Conservation (phyloP, 2,329 filamentous ascomycete genomes). For the Orbilia blumenaviensis region DNA sequence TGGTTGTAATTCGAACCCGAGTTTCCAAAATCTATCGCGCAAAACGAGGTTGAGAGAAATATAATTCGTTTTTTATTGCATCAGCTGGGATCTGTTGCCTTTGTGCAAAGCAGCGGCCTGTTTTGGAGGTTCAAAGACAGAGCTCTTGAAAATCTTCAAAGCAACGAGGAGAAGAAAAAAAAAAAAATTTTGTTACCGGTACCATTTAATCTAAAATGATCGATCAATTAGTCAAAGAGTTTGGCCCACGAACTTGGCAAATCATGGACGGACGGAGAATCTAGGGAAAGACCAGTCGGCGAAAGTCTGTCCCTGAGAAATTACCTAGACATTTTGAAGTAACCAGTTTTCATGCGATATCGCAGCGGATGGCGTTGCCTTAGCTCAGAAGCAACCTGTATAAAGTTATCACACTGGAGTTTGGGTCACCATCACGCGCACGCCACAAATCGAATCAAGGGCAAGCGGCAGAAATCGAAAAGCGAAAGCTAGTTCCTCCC, state of each 20-base stretch:
- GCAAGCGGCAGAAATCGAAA: conserved; percentile 26
- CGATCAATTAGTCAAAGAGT: conserved; percentile 22
- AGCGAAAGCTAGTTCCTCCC: conserved; percentile 3
- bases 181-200: conserved; percentile 29
- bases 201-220: conserved; percentile 2
- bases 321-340: conserved; percentile 13
- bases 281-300: conserved; percentile 39
- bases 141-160: conserved; percentile 46
- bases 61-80: conserved; percentile 48
- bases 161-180: conserved; percentile 17
- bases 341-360: conserved; percentile 27
- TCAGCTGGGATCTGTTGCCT: conserved; percentile 23
- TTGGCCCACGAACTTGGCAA: conserved; percentile 38
- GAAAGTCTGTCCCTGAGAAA: conserved; percentile 23
- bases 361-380: not conserved
- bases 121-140: conserved; percentile 39
- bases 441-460: conserved; percentile 12
- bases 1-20: conserved; percentile 1
- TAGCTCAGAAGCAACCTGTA: conserved; percentile 18
- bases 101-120: conserved; percentile 43
- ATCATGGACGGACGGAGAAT: conserved; percentile 11
- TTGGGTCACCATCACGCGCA: conserved; percentile 37
- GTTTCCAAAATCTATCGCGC: conserved; percentile 30
- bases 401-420: conserved; percentile 47
- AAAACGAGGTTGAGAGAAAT: conserved; percentile 45